These are phyloP conservation scores for Phytophthora pseudosyringae DNA, from an alignment of 352 stramenopile genomes.

Conservation along the genomic window DNA sequence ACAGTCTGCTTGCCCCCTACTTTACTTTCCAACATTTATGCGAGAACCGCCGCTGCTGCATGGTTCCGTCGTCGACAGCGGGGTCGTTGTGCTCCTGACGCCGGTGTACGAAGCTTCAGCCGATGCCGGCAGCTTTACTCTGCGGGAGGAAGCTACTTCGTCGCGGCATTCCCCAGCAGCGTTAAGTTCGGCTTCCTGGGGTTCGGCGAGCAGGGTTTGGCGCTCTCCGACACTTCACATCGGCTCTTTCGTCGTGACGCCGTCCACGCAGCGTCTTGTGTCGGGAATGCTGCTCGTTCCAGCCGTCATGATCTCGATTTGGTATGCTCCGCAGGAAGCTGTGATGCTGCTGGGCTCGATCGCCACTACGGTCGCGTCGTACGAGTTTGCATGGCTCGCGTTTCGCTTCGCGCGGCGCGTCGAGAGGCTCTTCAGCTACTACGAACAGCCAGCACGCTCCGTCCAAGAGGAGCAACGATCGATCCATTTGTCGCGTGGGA, in stretches of 20 bases:
- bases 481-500: conserved; percentile 5
- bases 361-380: conserved; percentile 5
- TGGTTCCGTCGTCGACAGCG: not conserved
- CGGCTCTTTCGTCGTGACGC: not conserved
- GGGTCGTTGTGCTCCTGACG: conserved; percentile 6
- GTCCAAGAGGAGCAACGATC: not conserved
- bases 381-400: conserved; percentile 10
- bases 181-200: not conserved
- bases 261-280: conserved; percentile 2
- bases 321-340: conserved; percentile 8
- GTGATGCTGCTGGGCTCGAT: not conserved
- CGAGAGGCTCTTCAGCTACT: conserved; percentile 5
- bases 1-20: not conserved
- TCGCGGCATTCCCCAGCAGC: not conserved
- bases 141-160: conserved; percentile 3
- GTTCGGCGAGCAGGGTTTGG: not conserved
- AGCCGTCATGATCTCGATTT: conserved; percentile 9
- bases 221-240: conserved; percentile 1
- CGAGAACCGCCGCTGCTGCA: conserved; percentile 1
- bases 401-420: conserved; percentile 1
- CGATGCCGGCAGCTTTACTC: not conserved
- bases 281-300: conserved; percentile 9
- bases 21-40: conserved; percentile 13
- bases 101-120: conserved; percentile 4
- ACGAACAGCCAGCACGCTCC: not conserved